Base-by-base conservation (phyloP, 257 asterid genomes). In the Apocynum venetum region DNA sequence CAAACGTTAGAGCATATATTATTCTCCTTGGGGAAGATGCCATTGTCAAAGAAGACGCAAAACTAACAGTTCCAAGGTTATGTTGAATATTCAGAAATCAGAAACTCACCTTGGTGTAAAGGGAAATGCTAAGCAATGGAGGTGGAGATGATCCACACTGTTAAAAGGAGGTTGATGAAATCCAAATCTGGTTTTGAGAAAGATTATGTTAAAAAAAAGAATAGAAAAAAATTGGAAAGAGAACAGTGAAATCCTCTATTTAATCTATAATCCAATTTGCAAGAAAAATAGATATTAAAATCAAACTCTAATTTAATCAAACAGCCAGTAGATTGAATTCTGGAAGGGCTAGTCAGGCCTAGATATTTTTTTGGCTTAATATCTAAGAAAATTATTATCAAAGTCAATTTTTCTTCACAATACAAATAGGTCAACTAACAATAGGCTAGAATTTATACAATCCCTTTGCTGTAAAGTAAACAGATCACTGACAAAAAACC, bases 121-220 rank as follows among this genome's bases (percentile, higher is more conserved):
- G 19, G 98, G 97, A 78, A 92, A 97, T 36, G 98, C 97, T 9
- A 95, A 91, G 77, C 98, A 95, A 82, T 95, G 99, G 59, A 95
- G 98, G 83, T 93, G 99, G 75, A 95, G 89, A 86, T 95, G 99
- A 81, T 91, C 56, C 80, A 93, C 93, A 60, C 99, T 95, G 78
- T 93, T 93, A 77, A 95, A 91, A 66, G 98, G 99, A 69, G 99
- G 99, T 84, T 87, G 97, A 89, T 93, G 98, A 85, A 95, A 95
- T 2, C 99, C 97, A 79, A 87, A 93, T 87, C 98, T 93, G 87
- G 77, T 74, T 59, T 10, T 41, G 20, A 71, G 75, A n/a, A 38
- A 78, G 48, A 70, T 20, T 41, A 56, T 4, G 63, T 20, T 14
- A 44, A n/a, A 49, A 53, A 64, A 36, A 51, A 72, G 67, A 25